Conservation (phyloP, 2,329 filamentous ascomycete species). For the Alternaria ethzedia region DNA sequence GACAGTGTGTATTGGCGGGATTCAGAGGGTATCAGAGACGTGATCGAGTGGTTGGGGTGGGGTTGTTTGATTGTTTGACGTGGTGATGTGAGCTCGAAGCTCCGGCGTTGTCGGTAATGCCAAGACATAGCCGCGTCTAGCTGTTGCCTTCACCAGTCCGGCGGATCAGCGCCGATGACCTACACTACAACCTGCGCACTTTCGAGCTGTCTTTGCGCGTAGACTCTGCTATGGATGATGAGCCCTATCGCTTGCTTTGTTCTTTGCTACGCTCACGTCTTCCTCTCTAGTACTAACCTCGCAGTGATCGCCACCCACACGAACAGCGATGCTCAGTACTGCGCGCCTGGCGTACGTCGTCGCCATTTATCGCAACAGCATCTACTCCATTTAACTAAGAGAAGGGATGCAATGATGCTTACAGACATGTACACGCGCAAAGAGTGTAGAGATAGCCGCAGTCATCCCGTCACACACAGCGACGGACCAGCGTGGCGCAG, state of each 20-base stretch:
- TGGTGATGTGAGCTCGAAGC: conserved; percentile 24
- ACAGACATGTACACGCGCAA: background rate
- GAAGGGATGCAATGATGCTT: background rate
- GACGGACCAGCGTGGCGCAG: background rate
- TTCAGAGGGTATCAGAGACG: conserved; percentile 2
- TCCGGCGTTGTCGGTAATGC: conserved; percentile 18
- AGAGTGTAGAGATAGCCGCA: background rate
- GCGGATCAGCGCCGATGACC: background rate
- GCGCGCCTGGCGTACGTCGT: background rate
- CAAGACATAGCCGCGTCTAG: conserved; percentile 18
- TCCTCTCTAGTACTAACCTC: background rate
- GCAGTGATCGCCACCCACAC: background rate
- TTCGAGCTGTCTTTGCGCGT: background rate
- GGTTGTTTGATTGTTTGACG: conserved; percentile 23
- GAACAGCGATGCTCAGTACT: background rate
- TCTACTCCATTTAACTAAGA: background rate
- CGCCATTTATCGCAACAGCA: background rate
- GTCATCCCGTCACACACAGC: background rate
- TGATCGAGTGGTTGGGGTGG: conserved; percentile 17
- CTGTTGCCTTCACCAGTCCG: conserved; percentile 12
- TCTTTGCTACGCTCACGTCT: background rate
- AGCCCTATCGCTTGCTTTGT: background rate
- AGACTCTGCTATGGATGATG: background rate
- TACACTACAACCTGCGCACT: background rate
- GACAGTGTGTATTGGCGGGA: conserved; percentile 13